These are phyloP conservation scores for Discostella stelligeroides DNA, from an alignment of 108 stramenopile genomes.

Conservation along the genomic window DNA sequence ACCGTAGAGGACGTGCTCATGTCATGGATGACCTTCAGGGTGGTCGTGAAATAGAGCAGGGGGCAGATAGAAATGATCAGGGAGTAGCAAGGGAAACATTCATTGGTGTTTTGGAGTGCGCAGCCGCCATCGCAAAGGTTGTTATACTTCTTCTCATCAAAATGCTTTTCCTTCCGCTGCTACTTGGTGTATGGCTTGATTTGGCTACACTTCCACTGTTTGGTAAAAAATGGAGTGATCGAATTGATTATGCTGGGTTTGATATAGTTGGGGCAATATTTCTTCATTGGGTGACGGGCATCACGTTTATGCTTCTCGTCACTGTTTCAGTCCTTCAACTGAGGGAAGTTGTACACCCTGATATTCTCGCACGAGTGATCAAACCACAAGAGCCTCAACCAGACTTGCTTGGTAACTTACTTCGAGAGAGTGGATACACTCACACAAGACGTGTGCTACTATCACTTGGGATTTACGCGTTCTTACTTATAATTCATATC, in stretches of 20 bases:
- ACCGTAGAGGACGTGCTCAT: neutral
- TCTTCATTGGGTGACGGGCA: constrained; percentile 92
- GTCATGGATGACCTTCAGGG: neutral
- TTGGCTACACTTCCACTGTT: constrained; percentile 67
- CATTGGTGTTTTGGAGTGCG: constrained; percentile 57
- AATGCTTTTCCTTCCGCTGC: constrained; percentile 81
- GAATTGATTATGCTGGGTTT: constrained; percentile 66
- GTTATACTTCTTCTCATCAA: constrained; percentile 84
- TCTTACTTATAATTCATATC: constrained; percentile 66
- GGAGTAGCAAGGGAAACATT: constrained; percentile 36
- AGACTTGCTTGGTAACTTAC: constrained; percentile 91
- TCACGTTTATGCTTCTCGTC: constrained; percentile 96
- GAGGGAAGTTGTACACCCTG: constrained; percentile 93
- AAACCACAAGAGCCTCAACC: constrained; percentile 98
- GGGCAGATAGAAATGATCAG: constrained; percentile 22
- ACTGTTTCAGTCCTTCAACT: constrained; percentile 94
- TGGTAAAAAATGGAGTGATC: constrained; percentile 51
- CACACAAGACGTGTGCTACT: constrained; percentile 88
- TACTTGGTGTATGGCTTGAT: constrained; percentile 80
- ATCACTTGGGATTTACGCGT: constrained; percentile 72
- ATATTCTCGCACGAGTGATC: constrained; percentile 81
- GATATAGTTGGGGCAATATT: constrained; percentile 80
- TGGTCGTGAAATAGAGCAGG: constrained; percentile 9
- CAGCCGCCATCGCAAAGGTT: constrained; percentile 73
- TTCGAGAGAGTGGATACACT: constrained; percentile 83